These are phyloP conservation scores for Xerocomus potaroensis DNA, from an alignment of 768 basidiomycete species.

Conservation along the genomic window DNA sequence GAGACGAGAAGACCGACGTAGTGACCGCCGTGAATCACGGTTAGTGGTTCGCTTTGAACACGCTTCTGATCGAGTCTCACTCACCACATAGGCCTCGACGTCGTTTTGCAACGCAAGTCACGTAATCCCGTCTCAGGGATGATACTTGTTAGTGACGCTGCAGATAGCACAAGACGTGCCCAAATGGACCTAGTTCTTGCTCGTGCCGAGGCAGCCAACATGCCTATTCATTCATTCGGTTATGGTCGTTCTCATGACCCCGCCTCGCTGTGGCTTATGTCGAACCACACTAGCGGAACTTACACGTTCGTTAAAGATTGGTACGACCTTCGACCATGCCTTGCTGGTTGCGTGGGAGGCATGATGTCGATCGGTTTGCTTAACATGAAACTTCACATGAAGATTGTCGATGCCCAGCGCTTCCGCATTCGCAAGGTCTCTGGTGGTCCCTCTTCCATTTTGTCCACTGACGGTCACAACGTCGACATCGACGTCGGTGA, in stretches of 20 bases:
- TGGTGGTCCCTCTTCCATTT: constrained; percentile 81
- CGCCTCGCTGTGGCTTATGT: constrained; percentile 97
- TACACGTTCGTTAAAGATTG: constrained; percentile 99
- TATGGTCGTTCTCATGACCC: constrained; percentile 98
- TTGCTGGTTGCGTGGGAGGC: constrained; percentile 93
- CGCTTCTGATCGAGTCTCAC: background rate
- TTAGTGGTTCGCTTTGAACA: constrained; percentile 27
- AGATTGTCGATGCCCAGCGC: constrained; percentile 82
- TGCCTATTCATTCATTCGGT: constrained; percentile 96
- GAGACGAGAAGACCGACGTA: constrained; percentile 95
- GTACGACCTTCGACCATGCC: constrained; percentile 89
- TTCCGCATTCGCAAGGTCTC: constrained; percentile 95
- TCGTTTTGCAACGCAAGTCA: constrained; percentile 89
- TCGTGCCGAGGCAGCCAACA: constrained; percentile 92
- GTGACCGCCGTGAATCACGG: constrained; percentile 98
- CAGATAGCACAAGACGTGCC: constrained; percentile 87
- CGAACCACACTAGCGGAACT: constrained; percentile 94
- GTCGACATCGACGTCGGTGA: constrained; percentile 95
- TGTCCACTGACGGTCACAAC: constrained; percentile 88
- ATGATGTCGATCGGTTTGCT: constrained; percentile 94
- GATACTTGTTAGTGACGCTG: constrained; percentile 88
- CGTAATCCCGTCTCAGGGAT: constrained; percentile 90
- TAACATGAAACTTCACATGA: constrained; percentile 94
- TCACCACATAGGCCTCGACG: constrained; percentile 65
- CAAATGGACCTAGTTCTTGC: constrained; percentile 99